These are phyloP conservation scores for Diplotaxis tenuifolia DNA, from an alignment of 345 rosid species.

Conservation along the genomic window DNA sequence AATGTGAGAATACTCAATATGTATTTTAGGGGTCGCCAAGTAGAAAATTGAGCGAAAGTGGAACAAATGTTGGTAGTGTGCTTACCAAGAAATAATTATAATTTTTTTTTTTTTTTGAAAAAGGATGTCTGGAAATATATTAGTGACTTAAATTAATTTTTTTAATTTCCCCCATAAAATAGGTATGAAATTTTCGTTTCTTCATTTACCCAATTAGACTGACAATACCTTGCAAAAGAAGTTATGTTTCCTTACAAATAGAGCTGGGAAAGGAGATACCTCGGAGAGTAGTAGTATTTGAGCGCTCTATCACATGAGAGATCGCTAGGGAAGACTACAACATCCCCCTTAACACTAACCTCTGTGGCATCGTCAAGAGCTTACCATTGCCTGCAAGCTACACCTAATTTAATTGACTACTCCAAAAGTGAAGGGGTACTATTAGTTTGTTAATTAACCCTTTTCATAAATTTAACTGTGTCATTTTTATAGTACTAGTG, in stretches of 20 bases:
- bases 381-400: conserved; percentile 58
- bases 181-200: not conserved
- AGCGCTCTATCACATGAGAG: conserved; percentile 59
- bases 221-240: conserved; percentile 8
- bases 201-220: not conserved
- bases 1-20: not conserved
- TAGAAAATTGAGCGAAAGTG: not conserved
- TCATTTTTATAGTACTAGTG: conserved; percentile 11
- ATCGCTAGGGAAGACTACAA: conserved; percentile 82
- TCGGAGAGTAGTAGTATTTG: conserved; percentile 64
- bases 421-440: not conserved
- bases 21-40: not conserved
- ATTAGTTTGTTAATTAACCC: conserved; percentile 31
- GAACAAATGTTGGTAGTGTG: not conserved
- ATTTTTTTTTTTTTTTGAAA: no score
- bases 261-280: conserved; percentile 52
- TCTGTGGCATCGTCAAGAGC: conserved; percentile 58
- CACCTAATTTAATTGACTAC: conserved; percentile 25
- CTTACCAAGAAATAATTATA: not conserved
- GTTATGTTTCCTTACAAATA: conserved; percentile 19
- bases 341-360: conserved; percentile 51
- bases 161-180: not conserved
- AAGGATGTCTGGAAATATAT: not conserved
- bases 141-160: not conserved
- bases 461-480: not conserved